Evolutionary conservation across 2,329 filamentous ascomycete genomes (phyloP), one percentile per base, ranked within the genome.

Genomic region (Akanthomyces dipterigenus): DNA sequence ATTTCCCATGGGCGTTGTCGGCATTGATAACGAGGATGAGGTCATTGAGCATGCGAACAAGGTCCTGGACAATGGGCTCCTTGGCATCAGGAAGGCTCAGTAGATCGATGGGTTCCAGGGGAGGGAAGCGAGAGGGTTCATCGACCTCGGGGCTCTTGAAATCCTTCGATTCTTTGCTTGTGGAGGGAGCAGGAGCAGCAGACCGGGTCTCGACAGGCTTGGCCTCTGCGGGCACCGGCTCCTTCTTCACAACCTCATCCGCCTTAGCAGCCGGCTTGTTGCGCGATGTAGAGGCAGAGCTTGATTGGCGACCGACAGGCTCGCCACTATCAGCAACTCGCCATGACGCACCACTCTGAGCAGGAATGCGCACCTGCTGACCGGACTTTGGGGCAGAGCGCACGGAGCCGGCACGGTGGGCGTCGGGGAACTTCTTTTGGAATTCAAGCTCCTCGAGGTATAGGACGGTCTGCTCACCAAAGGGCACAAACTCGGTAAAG

Each of bases 371-470:
- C 68, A 97, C 84, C 70, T 89, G 86, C 71, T 86, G 83, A 69
- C 89, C 87, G 49, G 54, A 48, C 20, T 20, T 56, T 12, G 54
- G 7, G 9, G 31, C 28, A 46, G 48, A 28, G 14, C 56, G 68
- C 65, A 76, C 73, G 64, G 82, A 82, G 64, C 80, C 74, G 62
- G 75, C 74, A 51, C 70, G 68, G 43, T 75, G 62, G 66, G 75
- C 78, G 70, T 76, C 78, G 67, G 77, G 84, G 79, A 96, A 97
- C 62, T 90, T 87, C 76, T 89, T 92, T 72, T 89, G 86, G 79
- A 96, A 97, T 70, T 97, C 92, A 67, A 89, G 85, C 78, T 99
- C 95, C 77, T 99, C 95, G 57, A 99, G 88, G 78, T 96, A 98
- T 28, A 96, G 85, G 50, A 99, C 93, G 20, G 89, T 89, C 72